Evolutionary conservation across 495 filamentous ascomycete genomes (phyloP).

Genomic region (Hypoxylon lienhwacheense): DNA sequence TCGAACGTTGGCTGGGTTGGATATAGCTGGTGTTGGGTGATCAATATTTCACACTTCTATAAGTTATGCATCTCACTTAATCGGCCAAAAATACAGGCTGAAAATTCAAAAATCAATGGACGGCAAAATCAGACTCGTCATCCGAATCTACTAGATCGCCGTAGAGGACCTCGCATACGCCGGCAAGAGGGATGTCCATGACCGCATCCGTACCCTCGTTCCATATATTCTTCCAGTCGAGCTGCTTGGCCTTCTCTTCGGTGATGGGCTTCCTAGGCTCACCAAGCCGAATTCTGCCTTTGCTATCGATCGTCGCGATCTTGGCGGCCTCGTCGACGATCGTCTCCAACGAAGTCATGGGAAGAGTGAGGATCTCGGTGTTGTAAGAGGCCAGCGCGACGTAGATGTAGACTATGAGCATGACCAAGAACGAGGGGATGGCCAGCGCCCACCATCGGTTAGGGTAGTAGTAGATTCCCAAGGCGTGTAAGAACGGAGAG

Average conservation of each 20-base stretch:
- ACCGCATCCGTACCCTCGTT: conserved; percentile 93
- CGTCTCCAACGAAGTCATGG: conserved; percentile 78
- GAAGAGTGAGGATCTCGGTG: conserved; percentile 80
- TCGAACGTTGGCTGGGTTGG: no score
- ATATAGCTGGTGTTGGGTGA: no score
- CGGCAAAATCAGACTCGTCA: conserved; percentile 18
- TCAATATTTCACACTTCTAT: no score
- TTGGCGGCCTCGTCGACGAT: conserved; percentile 89
- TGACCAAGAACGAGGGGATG: conserved; percentile 85
- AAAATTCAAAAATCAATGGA: conserved; percentile 19
- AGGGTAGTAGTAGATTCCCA: conserved; percentile 96
- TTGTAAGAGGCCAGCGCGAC: conserved; percentile 92
- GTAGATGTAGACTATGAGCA: conserved; percentile 88
- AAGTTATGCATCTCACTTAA: no score
- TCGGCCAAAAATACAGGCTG: no score
- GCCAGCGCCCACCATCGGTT: conserved; percentile 97
- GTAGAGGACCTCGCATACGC: conserved; percentile 92
- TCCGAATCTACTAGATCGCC: conserved; percentile 47
- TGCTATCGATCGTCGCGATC: conserved; percentile 77
- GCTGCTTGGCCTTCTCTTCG: conserved; percentile 50
- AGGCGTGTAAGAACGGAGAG: conserved; percentile 83
- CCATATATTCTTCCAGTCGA: conserved; percentile 83
- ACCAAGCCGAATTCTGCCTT: conserved; percentile 61
- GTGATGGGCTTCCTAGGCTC: conserved; percentile 54
- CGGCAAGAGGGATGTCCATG: conserved; percentile 94